Base-by-base conservation (phyloP, 768 basidiomycete species). In the Psilocybe subaeruginosa region DNA sequence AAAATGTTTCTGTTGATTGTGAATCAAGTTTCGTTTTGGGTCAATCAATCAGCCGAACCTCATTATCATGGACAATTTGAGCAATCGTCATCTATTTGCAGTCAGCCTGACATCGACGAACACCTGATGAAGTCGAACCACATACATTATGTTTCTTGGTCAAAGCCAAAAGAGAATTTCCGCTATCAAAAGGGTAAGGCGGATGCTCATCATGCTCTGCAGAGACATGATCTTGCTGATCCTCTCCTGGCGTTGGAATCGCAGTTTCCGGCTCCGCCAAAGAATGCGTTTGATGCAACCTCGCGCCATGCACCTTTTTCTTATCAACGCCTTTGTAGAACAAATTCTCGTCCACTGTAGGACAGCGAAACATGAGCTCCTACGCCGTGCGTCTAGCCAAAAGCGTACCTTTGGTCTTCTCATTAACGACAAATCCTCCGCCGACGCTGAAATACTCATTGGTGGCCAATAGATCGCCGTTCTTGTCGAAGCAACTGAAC, bases 381-480 rank as follows among this genome's bases (percentile, higher is more conserved):
- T n/a, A n/a, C n/a, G n/a, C n/a, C n/a, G n/a, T n/a, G n/a, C n/a
- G n/a, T n/a, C n/a, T n/a, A 54, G 59, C 31, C 11, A 41, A 8
- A 23, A 47, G 45, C 27, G 60, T 65, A 89, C 92, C 88, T 80
- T 95, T 90, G 1, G 95, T 97, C 72, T 94, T 92, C 43, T 95
- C 92, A 68, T 97, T 97, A 27, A 97, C 94, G 3, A 97, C 95
- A 70, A 97, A 97, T 2, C 95, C 95, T 47, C 95, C 95, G 2
- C 95, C 94, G 52, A 97, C 94, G 57, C 91, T 93, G 71, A 93
- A 97, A 69, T 97, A 99, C 71, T 95, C 92, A 66, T 99, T 98
- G 11, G 93, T 95, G 1, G 96, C 96, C 59, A 99, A 78, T 61
- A 98, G 76, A 64, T 92, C 86, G 1, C 96, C 96, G n/a, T 90